Evolutionary conservation across 1,139 yeast genomes (phyloP).

Genomic region (Hansenula sp.): DNA sequence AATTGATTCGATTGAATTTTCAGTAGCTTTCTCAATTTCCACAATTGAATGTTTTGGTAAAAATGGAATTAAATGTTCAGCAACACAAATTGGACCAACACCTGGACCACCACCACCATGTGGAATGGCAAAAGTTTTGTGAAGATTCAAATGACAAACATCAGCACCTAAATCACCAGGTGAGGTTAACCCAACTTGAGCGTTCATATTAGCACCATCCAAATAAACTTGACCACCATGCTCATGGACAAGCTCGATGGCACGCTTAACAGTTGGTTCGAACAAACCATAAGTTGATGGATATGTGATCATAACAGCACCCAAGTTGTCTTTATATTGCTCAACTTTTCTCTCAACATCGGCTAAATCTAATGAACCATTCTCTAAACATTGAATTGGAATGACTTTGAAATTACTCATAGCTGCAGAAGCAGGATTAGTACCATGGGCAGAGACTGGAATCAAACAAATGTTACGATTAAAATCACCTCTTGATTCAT

Average conservation of each 20-base stretch:
- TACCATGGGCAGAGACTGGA: constrained; percentile 97
- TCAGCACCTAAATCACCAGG: constrained; percentile 99
- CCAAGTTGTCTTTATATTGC: constrained; percentile 64
- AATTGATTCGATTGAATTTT: constrained; percentile 66
- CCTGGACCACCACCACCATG: constrained; percentile 99
- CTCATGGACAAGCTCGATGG: constrained; percentile 77
- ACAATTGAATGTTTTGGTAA: constrained; percentile 76
- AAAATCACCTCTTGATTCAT: constrained; percentile 64
- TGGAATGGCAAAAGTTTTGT: constrained; percentile 95
- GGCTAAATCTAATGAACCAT: constrained; percentile 81
- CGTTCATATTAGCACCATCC: constrained; percentile 99
- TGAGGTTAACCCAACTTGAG: constrained; percentile 94
- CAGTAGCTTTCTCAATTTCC: constrained; percentile 43
- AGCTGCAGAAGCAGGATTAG: constrained; percentile 97
- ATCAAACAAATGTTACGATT: constrained; percentile 84
- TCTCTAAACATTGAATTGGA: constrained; percentile 77
- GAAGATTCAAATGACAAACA: constrained; percentile 94
- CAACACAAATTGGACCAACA: constrained; percentile 96
- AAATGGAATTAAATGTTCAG: constrained; percentile 73
- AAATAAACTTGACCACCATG: constrained; percentile 94
- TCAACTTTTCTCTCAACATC: constrained; percentile 76
- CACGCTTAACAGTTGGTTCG: constrained; percentile 85
- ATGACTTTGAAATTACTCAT: constrained; percentile 96
- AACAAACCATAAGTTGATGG: constrained; percentile 97
- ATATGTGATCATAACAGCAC: constrained; percentile 94